Evolutionary conservation across 2,329 filamentous ascomycete species (phyloP).

Genomic region (Penicillium sp.): DNA sequence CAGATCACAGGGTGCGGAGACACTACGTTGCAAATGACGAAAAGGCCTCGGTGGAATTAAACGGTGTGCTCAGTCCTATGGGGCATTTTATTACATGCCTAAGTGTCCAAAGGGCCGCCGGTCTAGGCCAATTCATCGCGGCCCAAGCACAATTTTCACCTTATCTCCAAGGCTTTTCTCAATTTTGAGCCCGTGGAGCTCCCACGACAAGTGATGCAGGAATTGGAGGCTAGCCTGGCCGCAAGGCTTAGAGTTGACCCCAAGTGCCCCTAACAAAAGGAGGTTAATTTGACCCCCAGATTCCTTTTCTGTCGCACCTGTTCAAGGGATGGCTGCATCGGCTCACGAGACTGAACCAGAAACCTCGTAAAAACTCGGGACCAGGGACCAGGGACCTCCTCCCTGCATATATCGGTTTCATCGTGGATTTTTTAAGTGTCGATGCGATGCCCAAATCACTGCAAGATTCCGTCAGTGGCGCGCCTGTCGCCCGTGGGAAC

Average conservation of each 20-base stretch:
- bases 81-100: constrained; percentile 16
- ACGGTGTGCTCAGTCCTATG: constrained; percentile 15
- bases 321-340: constrained; percentile 14
- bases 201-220: neutral
- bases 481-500: neutral
- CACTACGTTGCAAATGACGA: neutral
- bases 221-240: neutral
- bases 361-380: neutral
- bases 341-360: neutral
- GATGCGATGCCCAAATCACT: neutral
- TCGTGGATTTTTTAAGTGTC: neutral
- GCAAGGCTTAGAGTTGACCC: neutral
- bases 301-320: neutral
- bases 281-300: neutral
- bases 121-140: constrained; percentile 16
- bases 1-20: neutral
- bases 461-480: constrained; percentile 4
- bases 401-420: constrained; percentile 1
- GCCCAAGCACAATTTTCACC: constrained; percentile 15
- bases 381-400: neutral
- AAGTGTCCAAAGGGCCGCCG: constrained; percentile 11
- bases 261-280: neutral
- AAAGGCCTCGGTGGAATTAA: constrained; percentile 1
- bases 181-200: constrained; percentile 1
- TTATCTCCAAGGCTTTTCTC: neutral